Evolutionary conservation across 768 basidiomycete genomes (phyloP).

Genomic region (Lactarius tabidus): DNA sequence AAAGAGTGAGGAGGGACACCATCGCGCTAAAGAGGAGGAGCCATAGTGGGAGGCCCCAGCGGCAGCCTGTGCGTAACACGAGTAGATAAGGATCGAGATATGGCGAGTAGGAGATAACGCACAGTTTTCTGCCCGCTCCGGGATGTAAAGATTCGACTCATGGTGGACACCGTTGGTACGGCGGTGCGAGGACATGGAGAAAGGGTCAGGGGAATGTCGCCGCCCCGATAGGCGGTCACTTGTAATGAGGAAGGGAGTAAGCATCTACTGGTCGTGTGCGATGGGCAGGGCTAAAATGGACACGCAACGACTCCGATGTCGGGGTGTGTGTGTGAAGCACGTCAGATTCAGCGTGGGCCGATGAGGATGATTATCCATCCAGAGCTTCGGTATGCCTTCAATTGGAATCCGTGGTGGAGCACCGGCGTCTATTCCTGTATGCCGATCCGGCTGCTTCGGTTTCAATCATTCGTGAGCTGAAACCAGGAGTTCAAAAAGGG

Average conservation of each 20-base stretch:
- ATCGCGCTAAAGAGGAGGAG: slow-evolving; percentile 17
- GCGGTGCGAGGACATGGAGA: not conserved
- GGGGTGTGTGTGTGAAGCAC: not conserved
- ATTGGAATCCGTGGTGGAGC: not conserved
- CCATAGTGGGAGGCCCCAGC: slow-evolving; percentile 19
- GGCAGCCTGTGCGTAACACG: not conserved
- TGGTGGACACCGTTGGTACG: not conserved
- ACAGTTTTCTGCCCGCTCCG: slow-evolving; percentile 10
- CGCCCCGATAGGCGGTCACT: not conserved
- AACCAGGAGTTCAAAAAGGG: not conserved
- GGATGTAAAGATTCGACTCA: not conserved
- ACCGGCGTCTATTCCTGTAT: not conserved
- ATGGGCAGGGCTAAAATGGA: not conserved
- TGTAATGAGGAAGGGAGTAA: not conserved
- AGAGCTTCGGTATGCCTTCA: not conserved
- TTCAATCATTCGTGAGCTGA: not conserved
- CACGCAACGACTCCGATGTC: not conserved
- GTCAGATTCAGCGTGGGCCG: not conserved
- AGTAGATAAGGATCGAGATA: not conserved
- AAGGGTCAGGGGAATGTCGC: not conserved
- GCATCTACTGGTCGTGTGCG: not conserved
- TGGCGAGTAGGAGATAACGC: not conserved
- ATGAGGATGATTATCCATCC: not conserved
- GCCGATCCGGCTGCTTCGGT: not conserved
- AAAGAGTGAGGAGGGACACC: slow-evolving; percentile 16